Evolutionary conservation across 495 filamentous ascomycete species (phyloP).

Genomic region (Baudoinia panamericana): DNA sequence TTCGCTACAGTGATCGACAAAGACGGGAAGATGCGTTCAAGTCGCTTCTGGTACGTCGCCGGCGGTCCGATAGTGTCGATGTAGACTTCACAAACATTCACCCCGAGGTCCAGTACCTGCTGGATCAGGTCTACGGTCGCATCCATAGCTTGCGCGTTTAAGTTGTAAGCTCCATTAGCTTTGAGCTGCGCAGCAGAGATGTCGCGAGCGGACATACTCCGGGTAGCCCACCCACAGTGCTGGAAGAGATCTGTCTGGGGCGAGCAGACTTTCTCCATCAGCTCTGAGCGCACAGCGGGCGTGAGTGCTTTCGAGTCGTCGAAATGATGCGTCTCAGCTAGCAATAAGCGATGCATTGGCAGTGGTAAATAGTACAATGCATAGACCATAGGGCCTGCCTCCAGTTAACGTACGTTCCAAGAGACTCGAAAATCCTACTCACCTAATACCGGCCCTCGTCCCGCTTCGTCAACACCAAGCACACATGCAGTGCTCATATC

Average conservation of each 20-base stretch:
- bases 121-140: constrained; percentile 77
- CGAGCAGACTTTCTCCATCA: constrained; percentile 67
- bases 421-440: neutral
- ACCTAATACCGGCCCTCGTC: constrained; percentile 81
- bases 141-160: constrained; percentile 97
- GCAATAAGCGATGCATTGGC: constrained; percentile 51
- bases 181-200: constrained; percentile 71
- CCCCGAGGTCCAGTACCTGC: constrained; percentile 55
- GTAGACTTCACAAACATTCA: constrained; percentile 78
- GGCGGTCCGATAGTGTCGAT: constrained; percentile 90
- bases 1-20: constrained; percentile 77
- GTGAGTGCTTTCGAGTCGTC: constrained; percentile 86
- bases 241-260: constrained; percentile 46
- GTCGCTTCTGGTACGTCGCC: constrained; percentile 63
- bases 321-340: constrained; percentile 66
- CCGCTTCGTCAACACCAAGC: constrained; percentile 90
- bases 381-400: constrained; percentile 85
- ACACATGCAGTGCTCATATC: constrained; percentile 44
- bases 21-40: constrained; percentile 74
- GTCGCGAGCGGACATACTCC: constrained; percentile 69
- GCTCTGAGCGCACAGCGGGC: constrained; percentile 51
- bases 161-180: constrained; percentile 59
- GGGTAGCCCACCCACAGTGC: constrained; percentile 70
- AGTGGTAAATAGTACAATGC: constrained; percentile 73
- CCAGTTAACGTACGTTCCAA: neutral